phyloP scores from a whole-genome alignment of 2,329 filamentous ascomycete genomes.

The Colletotrichum sp. region DNA sequence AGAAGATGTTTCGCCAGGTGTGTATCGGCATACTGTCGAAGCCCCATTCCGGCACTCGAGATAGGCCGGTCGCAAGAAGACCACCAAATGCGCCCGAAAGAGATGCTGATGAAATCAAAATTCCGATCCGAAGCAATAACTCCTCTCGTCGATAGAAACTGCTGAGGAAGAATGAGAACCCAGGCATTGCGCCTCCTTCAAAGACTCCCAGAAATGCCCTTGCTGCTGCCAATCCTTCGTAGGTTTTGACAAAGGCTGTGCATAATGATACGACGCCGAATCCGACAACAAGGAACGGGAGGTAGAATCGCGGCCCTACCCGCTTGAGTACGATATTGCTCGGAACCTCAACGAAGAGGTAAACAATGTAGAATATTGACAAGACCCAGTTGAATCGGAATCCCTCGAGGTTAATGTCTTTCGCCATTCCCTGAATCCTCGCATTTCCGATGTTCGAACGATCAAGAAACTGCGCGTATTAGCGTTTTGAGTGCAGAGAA shows the following conservation, averaged over 20 bases:
- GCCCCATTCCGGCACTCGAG: constrained; percentile 58
- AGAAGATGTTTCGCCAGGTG: constrained; percentile 66
- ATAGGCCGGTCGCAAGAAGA: constrained; percentile 57
- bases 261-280: constrained; percentile 61
- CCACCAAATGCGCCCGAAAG: constrained; percentile 64
- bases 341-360: constrained; percentile 60
- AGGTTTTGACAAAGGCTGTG: constrained; percentile 57
- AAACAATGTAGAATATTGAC: constrained; percentile 63
- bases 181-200: constrained; percentile 64
- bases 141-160: constrained; percentile 63
- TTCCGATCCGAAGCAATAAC: constrained; percentile 59
- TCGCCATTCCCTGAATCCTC: constrained; percentile 56
- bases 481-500: neutral
- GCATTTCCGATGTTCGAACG: constrained; percentile 57
- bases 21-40: constrained; percentile 44
- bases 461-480: constrained; percentile 30
- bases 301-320: constrained; percentile 56
- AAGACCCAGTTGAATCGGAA: constrained; percentile 62
- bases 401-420: constrained; percentile 53
- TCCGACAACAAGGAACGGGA: constrained; percentile 57
- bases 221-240: constrained; percentile 49
- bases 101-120: constrained; percentile 60
- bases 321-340: constrained; percentile 61
- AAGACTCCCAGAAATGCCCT: constrained; percentile 58
- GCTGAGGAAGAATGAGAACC: constrained; percentile 60